Percentiles rank a stretch among this genome's conserved stretches.
These are phyloP conservation scores for Sonneratia alba DNA, from an alignment of 345 rosid species.

Conservation along the genomic window DNA sequence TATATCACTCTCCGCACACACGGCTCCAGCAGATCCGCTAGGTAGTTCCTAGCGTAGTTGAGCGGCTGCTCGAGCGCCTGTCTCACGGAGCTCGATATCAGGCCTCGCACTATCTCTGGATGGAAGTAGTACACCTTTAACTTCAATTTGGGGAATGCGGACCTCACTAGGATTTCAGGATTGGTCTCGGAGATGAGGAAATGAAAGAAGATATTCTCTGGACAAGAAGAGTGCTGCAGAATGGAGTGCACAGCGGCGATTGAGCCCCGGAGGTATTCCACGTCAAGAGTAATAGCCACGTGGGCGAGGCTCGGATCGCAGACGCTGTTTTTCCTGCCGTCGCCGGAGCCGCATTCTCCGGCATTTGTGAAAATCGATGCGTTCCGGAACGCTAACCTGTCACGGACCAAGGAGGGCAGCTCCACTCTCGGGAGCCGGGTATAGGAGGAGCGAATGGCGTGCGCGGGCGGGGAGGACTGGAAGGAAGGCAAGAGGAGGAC, in stretches of 20 bases:
- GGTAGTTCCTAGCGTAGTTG: slow-evolving; percentile 85
- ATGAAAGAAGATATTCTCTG: slow-evolving; percentile 82
- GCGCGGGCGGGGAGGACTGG: slow-evolving; percentile 89
- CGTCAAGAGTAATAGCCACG: slow-evolving; percentile 83
- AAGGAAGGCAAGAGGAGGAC: slow-evolving; percentile 78
- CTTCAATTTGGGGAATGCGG: slow-evolving; percentile 75
- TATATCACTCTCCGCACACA: slow-evolving; percentile 82
- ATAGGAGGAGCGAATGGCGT: slow-evolving; percentile 65
- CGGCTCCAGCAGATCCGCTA: slow-evolving; percentile 74
- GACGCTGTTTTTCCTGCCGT: slow-evolving; percentile 27
- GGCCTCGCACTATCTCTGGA: slow-evolving; percentile 57
- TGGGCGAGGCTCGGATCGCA: slow-evolving; percentile 79
- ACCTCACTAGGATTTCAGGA: slow-evolving; percentile 57
- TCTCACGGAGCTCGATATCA: slow-evolving; percentile 82
- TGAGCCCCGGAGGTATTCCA: slow-evolving; percentile 86
- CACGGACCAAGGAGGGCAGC: slow-evolving; percentile 33
- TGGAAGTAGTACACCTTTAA: slow-evolving; percentile 82
- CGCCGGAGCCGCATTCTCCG: slow-evolving; percentile 52
- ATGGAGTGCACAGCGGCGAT: slow-evolving; percentile 94
- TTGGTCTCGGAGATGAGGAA: slow-evolving; percentile 68
- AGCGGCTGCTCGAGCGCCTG: slow-evolving; percentile 93
- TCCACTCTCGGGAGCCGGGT: slow-evolving; percentile 43
- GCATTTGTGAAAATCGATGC: slow-evolving; percentile 71
- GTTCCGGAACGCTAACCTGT: slow-evolving; percentile 50
- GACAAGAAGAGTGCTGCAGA: slow-evolving; percentile 64